Base-by-base conservation (phyloP, 2,329 filamentous ascomycete genomes). In the Dryadomyces sulphureus region DNA sequence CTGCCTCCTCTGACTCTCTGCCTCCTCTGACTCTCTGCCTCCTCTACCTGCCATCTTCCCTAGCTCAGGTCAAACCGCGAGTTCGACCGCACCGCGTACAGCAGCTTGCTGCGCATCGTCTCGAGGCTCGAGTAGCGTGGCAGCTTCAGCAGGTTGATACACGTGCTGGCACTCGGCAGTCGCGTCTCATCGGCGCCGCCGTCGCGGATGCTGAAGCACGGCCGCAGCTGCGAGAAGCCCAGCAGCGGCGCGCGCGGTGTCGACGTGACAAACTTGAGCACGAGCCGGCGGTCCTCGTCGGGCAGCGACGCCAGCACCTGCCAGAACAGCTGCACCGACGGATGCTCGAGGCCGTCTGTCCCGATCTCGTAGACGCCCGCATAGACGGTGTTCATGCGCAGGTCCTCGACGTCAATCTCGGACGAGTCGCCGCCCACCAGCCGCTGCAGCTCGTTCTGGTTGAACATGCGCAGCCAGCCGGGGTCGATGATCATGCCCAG, bases 391-490 rank as follows among this genome's bases (percentile, higher is more conserved):
- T 96, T 84, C 45, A 70, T 70, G 21, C 89, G 78, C 36, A 96
- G 71, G 60, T 98, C 92, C 24, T 83, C 77, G 32, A 98, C 73
- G 56, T 95, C 83, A 48, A 98, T 93, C 50, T 85, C 80, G 9
- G 81, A 81, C 24, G 79, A 81, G 55, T 94, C 88, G 38, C 92
- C 92, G 45, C 88, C 86, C 16, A 98, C 84, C 6, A 98, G 79
- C 1, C 86, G 92, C 64, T 96, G 92, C 5, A 98, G 73, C 61
- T 98, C 92, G 3, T 78, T 78, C 60, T 95, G 90, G 62, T 98
- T 98, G 69, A 98, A 98, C 92, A 98, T 96, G 56, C 83, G 88
- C 5, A 98, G 73, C 92, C 92, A 98, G 4, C 78, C 77, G 0
- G 90, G 89, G 48, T 89, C 82, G 53, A 98, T 92, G 58, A 98